Base-by-base conservation (phyloP, 768 basidiomycete genomes). In the Hericium rajendrae region DNA sequence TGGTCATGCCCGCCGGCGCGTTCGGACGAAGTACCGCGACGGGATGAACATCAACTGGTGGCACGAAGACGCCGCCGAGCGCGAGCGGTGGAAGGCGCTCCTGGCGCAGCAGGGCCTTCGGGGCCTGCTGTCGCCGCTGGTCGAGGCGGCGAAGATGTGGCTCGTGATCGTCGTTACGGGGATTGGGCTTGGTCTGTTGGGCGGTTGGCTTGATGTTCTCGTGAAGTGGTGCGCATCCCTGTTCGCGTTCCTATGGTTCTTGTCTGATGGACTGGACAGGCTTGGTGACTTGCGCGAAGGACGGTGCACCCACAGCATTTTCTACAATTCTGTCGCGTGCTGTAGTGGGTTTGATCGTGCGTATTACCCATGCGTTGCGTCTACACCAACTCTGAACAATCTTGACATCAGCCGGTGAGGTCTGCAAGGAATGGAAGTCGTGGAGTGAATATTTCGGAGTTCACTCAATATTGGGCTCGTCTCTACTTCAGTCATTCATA, bases 201-300 rank as follows among this genome's bases (percentile, higher is more conserved):
- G 86, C 24, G 86, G 83, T 3, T 86, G 81, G 81, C 63, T 88
- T 57, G 86, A 88, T 70, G 79, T 88, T 6, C 70, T 88, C 40
- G 86, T 88, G 8, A 82, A 81, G 71, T 88, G 86, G 86, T 86
- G 67, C 43, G 70, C 8, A 12, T 12, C 10, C 18, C 1, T 22
- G 3, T 26, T 59, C 32, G 8, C 13, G 8, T 13, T n/a, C 18
- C 41, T 53, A 38, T 18, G 2, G 22, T 50, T 15, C 10, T 26
- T 6, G 38, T 43, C 16, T 9, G 46, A 48, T n/a, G 40, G 16
- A 18, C 16, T 12, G 15, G 32, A 39, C 53, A 86, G 86, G 86
- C 69, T 88, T 55, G 80, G 79, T 24, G 86, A 88, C 64, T 67
- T 88, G 40, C 78, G 84, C 2, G 83, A 85, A 67, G 86, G 86